phyloP scores from a whole-genome alignment of 192 early-diverging fungal genomes.

The Cetraspora pellucida region DNA sequence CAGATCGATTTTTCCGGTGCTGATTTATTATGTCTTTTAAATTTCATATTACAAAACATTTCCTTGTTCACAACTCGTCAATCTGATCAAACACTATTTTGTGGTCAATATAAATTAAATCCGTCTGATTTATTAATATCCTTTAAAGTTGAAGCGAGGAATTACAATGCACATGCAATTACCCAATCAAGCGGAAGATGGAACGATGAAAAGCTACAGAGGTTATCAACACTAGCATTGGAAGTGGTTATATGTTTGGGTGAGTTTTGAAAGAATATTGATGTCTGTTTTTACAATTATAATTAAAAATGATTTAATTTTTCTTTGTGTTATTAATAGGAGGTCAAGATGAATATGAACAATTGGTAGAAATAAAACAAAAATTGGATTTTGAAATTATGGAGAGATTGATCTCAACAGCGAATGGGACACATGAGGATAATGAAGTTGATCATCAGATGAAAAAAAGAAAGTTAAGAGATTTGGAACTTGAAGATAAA shows the following conservation, averaged over 20 bases:
- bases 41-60: conserved; percentile 21
- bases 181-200: not conserved
- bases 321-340: conserved; percentile 14
- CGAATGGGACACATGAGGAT: not conserved
- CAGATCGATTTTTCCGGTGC: conserved; percentile 2
- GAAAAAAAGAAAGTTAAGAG: not conserved
- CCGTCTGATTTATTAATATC: not conserved
- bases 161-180: not conserved
- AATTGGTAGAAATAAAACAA: not conserved
- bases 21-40: conserved; percentile 15
- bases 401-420: not conserved
- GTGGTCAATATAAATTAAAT: not conserved
- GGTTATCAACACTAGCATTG: not conserved
- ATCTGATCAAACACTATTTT: conserved; percentile 12
- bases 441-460: not conserved
- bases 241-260: not conserved
- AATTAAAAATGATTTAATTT: not conserved
- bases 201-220: conserved; percentile 4
- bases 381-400: conserved; percentile 7
- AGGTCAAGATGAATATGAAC: not conserved
- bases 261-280: conserved; percentile 7
- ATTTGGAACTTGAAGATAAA: not conserved
- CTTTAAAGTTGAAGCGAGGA: not conserved
- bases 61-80: conserved; percentile 10
- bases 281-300: conserved; percentile 2